phyloP scores from a whole-genome alignment of 768 basidiomycete species.

The Tricholoma saponaceum region DNA sequence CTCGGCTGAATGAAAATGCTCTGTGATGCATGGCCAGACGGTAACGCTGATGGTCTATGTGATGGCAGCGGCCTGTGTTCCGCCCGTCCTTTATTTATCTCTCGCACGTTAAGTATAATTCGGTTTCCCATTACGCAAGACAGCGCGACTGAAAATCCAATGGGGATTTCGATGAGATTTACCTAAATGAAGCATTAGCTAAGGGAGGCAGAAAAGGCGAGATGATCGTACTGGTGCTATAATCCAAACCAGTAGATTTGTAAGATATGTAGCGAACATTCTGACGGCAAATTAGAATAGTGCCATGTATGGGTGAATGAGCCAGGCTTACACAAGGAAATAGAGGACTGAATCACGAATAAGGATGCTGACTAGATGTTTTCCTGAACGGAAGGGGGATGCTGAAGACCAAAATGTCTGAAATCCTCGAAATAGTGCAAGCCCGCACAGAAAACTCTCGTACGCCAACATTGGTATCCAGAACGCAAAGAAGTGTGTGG shows the following conservation, averaged over 20 bases:
- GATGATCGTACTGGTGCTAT: constrained; percentile 20
- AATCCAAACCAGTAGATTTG: constrained; percentile 42
- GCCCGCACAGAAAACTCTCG: constrained; percentile 46
- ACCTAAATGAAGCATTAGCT: constrained; percentile 18
- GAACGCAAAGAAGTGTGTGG: constrained; percentile 45
- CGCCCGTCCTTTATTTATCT: constrained; percentile 28
- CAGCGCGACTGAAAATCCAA: constrained; percentile 55
- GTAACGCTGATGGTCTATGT: not conserved
- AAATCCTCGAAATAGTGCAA: constrained; percentile 49
- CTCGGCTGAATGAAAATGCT: not conserved
- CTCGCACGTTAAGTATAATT: constrained; percentile 51
- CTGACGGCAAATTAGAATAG: constrained; percentile 22
- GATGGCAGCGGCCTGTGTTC: not conserved
- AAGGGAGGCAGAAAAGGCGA: constrained; percentile 14
- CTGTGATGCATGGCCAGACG: too few relatives aligned
- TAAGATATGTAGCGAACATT: constrained; percentile 52
- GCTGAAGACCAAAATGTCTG: constrained; percentile 35
- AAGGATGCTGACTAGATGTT: constrained; percentile 43
- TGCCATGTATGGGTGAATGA: not conserved
- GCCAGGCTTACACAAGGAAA: constrained; percentile 46
- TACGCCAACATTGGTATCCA: constrained; percentile 59
- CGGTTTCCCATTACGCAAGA: constrained; percentile 57
- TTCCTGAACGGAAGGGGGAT: constrained; percentile 37
- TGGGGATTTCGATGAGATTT: constrained; percentile 45
- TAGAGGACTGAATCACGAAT: constrained; percentile 55